Base-by-base conservation (phyloP, 352 stramenopile genomes). In the Phytophthora aleatoria region DNA sequence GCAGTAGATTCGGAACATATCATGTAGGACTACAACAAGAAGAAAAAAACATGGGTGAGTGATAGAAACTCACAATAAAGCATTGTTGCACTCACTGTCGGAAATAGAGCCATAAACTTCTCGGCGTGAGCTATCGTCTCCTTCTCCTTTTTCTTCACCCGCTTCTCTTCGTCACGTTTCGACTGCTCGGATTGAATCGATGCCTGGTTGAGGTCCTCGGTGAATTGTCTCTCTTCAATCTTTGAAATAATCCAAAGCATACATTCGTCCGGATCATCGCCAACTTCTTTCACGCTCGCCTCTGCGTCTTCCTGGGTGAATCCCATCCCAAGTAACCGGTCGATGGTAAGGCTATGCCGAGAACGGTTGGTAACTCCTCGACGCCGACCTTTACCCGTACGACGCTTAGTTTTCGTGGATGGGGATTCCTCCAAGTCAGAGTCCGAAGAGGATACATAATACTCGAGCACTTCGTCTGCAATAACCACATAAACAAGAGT, bases 231-330 rank as follows among this genome's bases (percentile, higher is more conserved):
- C 57, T 95, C 86, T 51, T 93, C 86, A 11, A 90, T 58, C 48
- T 83, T 77, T n/a, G 80, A 81, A 42, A 91, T 75, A 53, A 92
- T 90, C 84, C 84, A 95, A 41, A 92, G 1, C 83, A 95, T 93
- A 53, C 85, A 93, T n/a, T 65, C 70, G 36, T 93, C 86, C 2
- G 61, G 71, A 54, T 92, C 64, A 24, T 91, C 67, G 30, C 84
- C 86, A 35, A 75, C 79, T 47, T 73, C 66, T 41, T 71, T 57
- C 35, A 91, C 73, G 50, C 84, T 92, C n/a, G 77, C 73, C 42
- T 87, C 63, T 1, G 81, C 84, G 50, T 95, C 86, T 65, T 83
- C 72, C 4, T 74, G 57, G 6, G 43, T 82, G 30, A 93, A 95
- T 0, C 81, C 84, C 81, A 91, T 91, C 0, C 45, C 63, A 56